Conservation (phyloP, 108 stramenopile genomes). For the Stephanodiscus minutulus region DNA sequence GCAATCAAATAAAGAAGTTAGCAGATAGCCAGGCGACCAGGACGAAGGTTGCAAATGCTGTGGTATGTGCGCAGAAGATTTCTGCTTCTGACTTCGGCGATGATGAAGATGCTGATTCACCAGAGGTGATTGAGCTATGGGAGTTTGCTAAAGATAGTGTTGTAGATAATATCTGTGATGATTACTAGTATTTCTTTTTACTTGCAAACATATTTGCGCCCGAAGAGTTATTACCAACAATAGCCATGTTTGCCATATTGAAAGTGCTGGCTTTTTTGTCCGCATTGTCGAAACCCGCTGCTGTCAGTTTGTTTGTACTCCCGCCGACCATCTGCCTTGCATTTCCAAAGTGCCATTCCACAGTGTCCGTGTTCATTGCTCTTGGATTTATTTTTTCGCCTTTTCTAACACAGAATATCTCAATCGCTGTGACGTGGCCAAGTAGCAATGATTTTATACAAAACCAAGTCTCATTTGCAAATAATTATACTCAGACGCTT, state of each 20-base stretch:
- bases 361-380: slow-evolving; percentile 11
- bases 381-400: background rate
- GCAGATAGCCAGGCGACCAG: background rate
- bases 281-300: background rate
- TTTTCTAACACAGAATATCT: background rate
- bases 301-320: slow-evolving; percentile 12
- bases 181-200: too few relatives aligned
- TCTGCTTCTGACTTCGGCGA: too few relatives aligned
- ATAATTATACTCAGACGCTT: slow-evolving; percentile 4
- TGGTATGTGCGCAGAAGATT: background rate
- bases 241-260: slow-evolving; percentile 8
- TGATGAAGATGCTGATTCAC: too few relatives aligned
- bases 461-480: slow-evolving; percentile 14
- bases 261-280: background rate
- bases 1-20: background rate
- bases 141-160: too few relatives aligned
- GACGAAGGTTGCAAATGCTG: slow-evolving; percentile 3
- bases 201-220: too few relatives aligned
- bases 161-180: too few relatives aligned
- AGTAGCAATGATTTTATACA: slow-evolving; percentile 12
- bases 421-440: slow-evolving; percentile 1
- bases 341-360: slow-evolving; percentile 9
- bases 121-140: too few relatives aligned
- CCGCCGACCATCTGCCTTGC: slow-evolving; percentile 4
- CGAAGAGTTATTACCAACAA: too few relatives aligned